Evolutionary conservation across 306 rosid species (phyloP), one percentile per base, ranked within the genome.

Genomic region (Pterocarpus macrocarpus): DNA sequence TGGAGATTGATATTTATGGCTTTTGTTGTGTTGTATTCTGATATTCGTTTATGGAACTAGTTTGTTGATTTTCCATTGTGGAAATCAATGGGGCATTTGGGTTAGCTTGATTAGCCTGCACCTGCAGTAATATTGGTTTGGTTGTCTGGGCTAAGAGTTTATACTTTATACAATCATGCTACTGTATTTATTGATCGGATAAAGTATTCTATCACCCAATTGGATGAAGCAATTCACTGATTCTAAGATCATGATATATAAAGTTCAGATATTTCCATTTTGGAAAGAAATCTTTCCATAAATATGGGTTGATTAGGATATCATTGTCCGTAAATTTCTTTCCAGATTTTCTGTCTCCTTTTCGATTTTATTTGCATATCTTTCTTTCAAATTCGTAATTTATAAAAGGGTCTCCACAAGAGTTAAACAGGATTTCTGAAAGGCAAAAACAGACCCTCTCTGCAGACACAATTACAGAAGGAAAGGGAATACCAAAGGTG

Each of bases 261-360:
- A 73, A 76, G 62, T 65, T 73, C 14, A 71, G 44, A 55, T 77
- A 34, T 77, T 56, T 77, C 35, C 75, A 49, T 67, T 13, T 79
- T 30, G 33, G 0, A 28, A 35, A 2, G 36, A 4, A 41, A 8
- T 10, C 22, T 71, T n/a, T 66, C 14, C 2, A 1, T 64, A 8
- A 36, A 47, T 61, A 16, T 47, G 7, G 34, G 36, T 83, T 53
- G 52, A 65, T 78, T 65, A 64, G 39, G 80, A 57, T 32, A 64
- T 65, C 9, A 2, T 33, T 49, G 53, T 59, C 8, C 65, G n/a
- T 56, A 1, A 7, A 49, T 52, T 70, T 44, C 49, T 56, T 15
- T 71, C n/a, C 39, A 32, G 57, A 14, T 64, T 77, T 78, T 81
- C 43, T 63, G 68, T 77, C 38, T 14, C 22, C 3, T 50, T 22